Evolutionary conservation across 2,329 filamentous ascomycete genomes (phyloP).

Genomic region (Chaetomium olivaceum): DNA sequence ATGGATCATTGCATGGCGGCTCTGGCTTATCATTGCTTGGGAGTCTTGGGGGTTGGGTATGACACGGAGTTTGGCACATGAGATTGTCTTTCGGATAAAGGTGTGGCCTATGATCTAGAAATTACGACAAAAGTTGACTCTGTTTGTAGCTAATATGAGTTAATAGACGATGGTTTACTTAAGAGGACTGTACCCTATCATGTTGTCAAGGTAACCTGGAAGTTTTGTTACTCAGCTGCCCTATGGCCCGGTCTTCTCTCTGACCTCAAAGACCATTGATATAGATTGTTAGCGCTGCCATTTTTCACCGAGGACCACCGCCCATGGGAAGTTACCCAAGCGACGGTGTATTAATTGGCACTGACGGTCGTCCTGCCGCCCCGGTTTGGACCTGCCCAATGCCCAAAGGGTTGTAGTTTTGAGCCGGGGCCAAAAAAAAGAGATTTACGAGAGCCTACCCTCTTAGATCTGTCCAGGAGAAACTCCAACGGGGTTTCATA

Average conservation of each 20-base stretch:
- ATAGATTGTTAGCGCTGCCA: too few relatives aligned
- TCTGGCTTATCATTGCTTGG: not conserved
- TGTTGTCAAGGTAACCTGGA: too few relatives aligned
- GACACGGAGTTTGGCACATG: not conserved
- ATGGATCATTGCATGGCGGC: not conserved
- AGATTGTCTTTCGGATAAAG: not conserved
- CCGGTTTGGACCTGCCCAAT: not conserved
- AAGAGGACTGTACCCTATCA: too few relatives aligned
- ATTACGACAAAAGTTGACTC: not conserved
- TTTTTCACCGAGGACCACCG: constrained; percentile 1
- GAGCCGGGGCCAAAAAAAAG: not conserved
- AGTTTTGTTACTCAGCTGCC: too few relatives aligned
- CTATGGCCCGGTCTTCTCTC: too few relatives aligned
- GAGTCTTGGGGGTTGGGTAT: not conserved
- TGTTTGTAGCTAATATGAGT: not conserved
- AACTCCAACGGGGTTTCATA: constrained; percentile 2
- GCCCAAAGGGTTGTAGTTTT: not conserved
- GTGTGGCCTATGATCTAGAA: not conserved
- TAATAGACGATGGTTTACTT: not conserved
- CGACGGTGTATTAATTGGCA: not conserved
- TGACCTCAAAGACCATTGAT: too few relatives aligned
- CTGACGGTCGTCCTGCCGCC: not conserved
- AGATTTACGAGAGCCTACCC: not conserved
- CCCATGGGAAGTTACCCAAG: too few relatives aligned
- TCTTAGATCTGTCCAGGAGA: not conserved